Base-by-base conservation (phyloP, 106 monocot species). In the Apostasia ramifera region DNA sequence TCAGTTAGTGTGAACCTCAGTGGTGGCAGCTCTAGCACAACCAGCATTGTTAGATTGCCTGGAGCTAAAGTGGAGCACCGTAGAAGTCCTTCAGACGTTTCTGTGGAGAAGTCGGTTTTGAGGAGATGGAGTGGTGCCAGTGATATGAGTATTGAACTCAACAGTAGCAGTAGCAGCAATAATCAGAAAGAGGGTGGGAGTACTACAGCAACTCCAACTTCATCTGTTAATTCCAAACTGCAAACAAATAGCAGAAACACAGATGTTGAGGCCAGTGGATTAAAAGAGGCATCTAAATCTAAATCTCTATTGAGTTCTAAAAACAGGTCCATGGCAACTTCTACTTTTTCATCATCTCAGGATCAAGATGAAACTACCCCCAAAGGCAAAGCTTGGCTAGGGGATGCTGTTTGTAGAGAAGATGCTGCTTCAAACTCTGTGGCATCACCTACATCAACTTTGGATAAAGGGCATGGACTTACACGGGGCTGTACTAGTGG, bases 121-220 rank as follows among this genome's bases (percentile, higher is more conserved):
- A 85, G 87, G 74, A 78, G 97, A 82, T 98, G 97, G 97, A 98
- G 97, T 56, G 90, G 92, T 63, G 85, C 90, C 46, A 98, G 97
- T 57, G 97, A 98, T 73, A 98, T 98, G 97, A 98, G 97, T 64
- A 83, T 98, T 57, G 97, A 93, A 63, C 68, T 79, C 38, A 74
- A 66, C 42, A 85, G 59, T 73, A 86, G 66, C 67, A 84, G 63
- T 62, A 73, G 71, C 55, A 76, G 73, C 49, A 82, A 57, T 70
- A 82, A 81, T 42, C 79, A 60, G 55, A 91, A 85, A 78, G 90
- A 77, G 9, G 69, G 66, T 68, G 84, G 80, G 12, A 76, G 73
- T 71, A 43, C 59, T 40, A 63, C 55, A 8, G 81, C 41, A 37
- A 82, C 91, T 59, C 86, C 88, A 1, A 81, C 91, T 76, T 84